Percentiles rank a stretch among this genome's conserved stretches.
phyloP scores from a whole-genome alignment of 2,329 filamentous ascomycete genomes.

The Pseudohalonectria lignicola region DNA sequence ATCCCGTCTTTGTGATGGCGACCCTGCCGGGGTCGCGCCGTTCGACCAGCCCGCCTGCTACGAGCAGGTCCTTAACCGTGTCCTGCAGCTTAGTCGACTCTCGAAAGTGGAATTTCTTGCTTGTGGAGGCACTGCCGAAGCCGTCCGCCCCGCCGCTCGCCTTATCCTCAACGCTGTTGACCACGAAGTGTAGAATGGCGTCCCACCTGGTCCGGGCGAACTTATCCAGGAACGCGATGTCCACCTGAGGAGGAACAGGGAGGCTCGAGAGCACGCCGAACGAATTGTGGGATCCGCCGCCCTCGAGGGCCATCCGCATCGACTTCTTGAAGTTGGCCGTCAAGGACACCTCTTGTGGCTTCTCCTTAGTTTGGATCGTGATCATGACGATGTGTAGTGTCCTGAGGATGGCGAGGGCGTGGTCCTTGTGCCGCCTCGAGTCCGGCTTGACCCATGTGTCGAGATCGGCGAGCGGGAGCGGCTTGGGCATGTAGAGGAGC shows the following conservation, averaged over 20 bases:
- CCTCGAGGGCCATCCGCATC: slow-evolving; percentile 76
- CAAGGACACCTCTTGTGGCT: slow-evolving; percentile 62
- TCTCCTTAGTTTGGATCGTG: slow-evolving; percentile 46
- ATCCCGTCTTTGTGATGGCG: slow-evolving; percentile 83
- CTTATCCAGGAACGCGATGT: slow-evolving; percentile 64
- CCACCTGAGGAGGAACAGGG: slow-evolving; percentile 50
- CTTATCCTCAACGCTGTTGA: slow-evolving; percentile 54
- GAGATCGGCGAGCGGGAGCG: slow-evolving; percentile 69
- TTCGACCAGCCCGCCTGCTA: slow-evolving; percentile 72
- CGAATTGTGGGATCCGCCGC: slow-evolving; percentile 64
- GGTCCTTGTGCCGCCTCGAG: slow-evolving; percentile 61
- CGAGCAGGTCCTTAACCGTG: slow-evolving; percentile 75
- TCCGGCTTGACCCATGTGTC: slow-evolving; percentile 74
- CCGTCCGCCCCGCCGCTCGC: slow-evolving; percentile 33
- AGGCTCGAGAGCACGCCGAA: slow-evolving; percentile 78
- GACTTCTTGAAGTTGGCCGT: slow-evolving; percentile 75
- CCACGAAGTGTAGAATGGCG: slow-evolving; percentile 89
- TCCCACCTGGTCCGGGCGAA: slow-evolving; percentile 91
- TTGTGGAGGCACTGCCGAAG: no score
- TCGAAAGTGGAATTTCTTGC: no score
- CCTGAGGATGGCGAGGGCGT: slow-evolving; percentile 70
- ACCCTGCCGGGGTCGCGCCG: slow-evolving; percentile 33
- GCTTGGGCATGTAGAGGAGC: slow-evolving; percentile 78
- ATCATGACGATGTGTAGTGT: slow-evolving; percentile 78
- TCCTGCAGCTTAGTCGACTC: slow-evolving; percentile 48